These are phyloP conservation scores for Apiospora marii DNA, from an alignment of 2,329 filamentous ascomycete genomes.

Conservation along the genomic window DNA sequence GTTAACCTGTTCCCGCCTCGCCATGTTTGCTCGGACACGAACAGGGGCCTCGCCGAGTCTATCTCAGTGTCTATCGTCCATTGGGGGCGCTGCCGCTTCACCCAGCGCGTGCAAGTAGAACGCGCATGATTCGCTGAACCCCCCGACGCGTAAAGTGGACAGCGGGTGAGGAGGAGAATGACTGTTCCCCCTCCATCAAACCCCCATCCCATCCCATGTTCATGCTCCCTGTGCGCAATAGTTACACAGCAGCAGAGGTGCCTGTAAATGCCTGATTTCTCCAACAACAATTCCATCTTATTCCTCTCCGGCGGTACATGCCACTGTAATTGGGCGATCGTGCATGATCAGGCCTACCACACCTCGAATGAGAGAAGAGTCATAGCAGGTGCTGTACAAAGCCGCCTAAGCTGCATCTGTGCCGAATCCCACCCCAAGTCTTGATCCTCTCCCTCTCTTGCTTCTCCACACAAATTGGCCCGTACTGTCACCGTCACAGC, in stretches of 20 bases:
- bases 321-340: neutral
- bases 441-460: neutral
- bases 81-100: constrained; percentile 33
- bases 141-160: constrained; percentile 36
- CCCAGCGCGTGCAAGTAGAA: constrained; percentile 21
- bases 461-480: constrained; percentile 11
- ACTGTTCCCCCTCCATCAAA: constrained; percentile 1
- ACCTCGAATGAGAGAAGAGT: neutral
- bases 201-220: neutral
- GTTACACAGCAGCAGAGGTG: neutral
- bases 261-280: constrained; percentile 14
- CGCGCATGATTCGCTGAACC: constrained; percentile 22
- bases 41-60: neutral
- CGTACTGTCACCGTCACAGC: constrained; percentile 29
- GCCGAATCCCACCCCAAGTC: neutral
- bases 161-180: constrained; percentile 14
- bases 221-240: neutral
- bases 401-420: neutral
- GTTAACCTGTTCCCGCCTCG: neutral
- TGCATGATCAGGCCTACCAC: constrained; percentile 5
- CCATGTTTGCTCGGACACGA: constrained; percentile 16
- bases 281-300: neutral
- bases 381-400: neutral
- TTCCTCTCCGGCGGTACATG: neutral
- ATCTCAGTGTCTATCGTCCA: constrained; percentile 13